Conservation (phyloP, 805 yeast genomes). For the Lipomyces mesembrius region DNA sequence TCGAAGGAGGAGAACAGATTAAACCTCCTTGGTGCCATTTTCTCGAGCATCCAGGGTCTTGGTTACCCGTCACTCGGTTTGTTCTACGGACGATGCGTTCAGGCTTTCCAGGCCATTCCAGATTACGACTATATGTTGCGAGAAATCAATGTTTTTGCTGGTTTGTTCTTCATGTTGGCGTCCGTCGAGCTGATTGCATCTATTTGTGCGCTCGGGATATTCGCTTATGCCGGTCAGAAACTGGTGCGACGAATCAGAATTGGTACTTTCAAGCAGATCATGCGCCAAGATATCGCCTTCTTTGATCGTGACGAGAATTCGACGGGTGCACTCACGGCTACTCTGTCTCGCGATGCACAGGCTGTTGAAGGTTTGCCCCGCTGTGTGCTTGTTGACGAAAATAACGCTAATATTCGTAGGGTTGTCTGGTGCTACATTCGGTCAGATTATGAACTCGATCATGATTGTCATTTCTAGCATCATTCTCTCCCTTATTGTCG, state of each 20-base stretch:
- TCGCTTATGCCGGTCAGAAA: conserved; percentile 36
- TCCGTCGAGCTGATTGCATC: conserved; percentile 25
- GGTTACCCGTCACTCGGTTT: conserved; percentile 35
- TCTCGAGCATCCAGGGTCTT: conserved; percentile 33
- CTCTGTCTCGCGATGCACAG: conserved; percentile 43
- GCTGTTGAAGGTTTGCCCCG: conserved; percentile 40
- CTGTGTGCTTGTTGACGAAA: background rate
- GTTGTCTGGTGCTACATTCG: conserved; percentile 43
- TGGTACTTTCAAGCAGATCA: conserved; percentile 38
- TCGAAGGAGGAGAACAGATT: conserved; percentile 23
- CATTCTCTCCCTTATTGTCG: conserved; percentile 48
- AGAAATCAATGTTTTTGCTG: conserved; percentile 34
- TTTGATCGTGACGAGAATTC: conserved; percentile 43
- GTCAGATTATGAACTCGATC: conserved; percentile 44
- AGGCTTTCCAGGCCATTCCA: conserved; percentile 35
- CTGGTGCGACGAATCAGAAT: conserved; percentile 41
- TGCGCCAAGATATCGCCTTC: conserved; percentile 43
- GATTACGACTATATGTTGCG: conserved; percentile 29
- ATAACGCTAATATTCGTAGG: conserved; percentile 6
- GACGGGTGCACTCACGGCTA: conserved; percentile 41
- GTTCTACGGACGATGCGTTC: conserved; percentile 36
- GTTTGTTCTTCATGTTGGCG: conserved; percentile 36
- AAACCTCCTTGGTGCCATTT: conserved; percentile 31
- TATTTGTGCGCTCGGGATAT: conserved; percentile 30
- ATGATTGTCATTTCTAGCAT: conserved; percentile 49